Base-by-base conservation (phyloP, 2,329 filamentous ascomycete species). In the Aspergillus proliferans region DNA sequence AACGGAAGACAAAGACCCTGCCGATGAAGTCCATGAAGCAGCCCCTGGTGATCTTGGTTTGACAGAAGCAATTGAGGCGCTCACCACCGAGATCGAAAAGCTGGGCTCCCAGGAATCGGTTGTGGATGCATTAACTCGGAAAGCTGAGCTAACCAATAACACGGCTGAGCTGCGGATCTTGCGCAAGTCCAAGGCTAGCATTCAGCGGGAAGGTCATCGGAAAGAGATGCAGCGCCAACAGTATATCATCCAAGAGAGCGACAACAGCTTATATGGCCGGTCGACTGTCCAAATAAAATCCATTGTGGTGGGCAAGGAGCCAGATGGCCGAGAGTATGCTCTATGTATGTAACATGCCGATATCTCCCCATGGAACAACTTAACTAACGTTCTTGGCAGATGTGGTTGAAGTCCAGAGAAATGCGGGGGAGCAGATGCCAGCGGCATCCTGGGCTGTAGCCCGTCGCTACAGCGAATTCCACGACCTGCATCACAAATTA, bases 201-300 rank as follows among this genome's bases (percentile, higher is more conserved):
- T 98, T 49, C 87, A 95, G 62, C 81, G 93, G 56, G 93, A 98
- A 68, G 90, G 97, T 47, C 82, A 89, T 49, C 84, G 91, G 30
- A 98, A 97, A 66, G 92, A 97, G 69, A 80, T 98, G 62, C 93
- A 98, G 66, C 82, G 91, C 46, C 93, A 95, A 68, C 94, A 98
- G 66, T 98, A 98, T 60, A 88, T 95, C 42, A 84, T 97, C 6
- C 93, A 98, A 69, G 93, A 98, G 70, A 96, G 90, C 63, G 94
- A 98, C 66, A 98, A 95, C 68, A 95, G 90, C 67, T 76, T 98
- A 21, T 97, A 95, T 62, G 93, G 93, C 2, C 87, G 92, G 15
- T 92, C 93, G 2, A 88, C 84, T 0, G 83, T 97, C 59, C 86
- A 82, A 59, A 96, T 98, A 65, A 93, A 93, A 63, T 88, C 88